phyloP scores from a whole-genome alignment of 371 early-diverging fungal genomes.

The Rhizomucor miehei region DNA sequence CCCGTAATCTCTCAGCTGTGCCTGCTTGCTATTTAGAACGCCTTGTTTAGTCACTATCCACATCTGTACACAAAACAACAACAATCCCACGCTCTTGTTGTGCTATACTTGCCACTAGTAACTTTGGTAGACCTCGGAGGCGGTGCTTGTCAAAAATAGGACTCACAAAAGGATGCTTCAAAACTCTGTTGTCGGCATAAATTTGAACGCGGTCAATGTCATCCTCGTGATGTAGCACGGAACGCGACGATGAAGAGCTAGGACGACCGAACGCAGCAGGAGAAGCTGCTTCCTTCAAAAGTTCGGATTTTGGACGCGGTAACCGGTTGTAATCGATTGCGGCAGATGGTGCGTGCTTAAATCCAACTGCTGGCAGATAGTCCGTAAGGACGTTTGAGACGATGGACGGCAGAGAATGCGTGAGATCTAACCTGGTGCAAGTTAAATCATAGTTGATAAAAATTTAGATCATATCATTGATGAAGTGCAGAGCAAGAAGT shows the following conservation, averaged over 20 bases:
- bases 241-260: neutral
- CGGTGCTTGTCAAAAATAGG: constrained; percentile 43
- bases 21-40: constrained; percentile 52
- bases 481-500: constrained; percentile 1
- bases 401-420: constrained; percentile 67
- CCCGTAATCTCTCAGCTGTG: constrained; percentile 62
- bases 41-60: no score
- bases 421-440: constrained; percentile 46
- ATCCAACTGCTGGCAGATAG: constrained; percentile 59
- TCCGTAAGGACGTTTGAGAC: constrained; percentile 53
- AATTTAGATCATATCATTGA: neutral
- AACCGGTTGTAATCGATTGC: constrained; percentile 34
- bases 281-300: neutral
- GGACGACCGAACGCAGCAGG: no score
- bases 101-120: constrained; percentile 37
- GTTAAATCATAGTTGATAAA: neutral
- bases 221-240: constrained; percentile 15
- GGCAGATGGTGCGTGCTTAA: constrained; percentile 39
- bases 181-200: constrained; percentile 47
- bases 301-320: constrained; percentile 15
- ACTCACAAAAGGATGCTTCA: constrained; percentile 50
- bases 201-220: constrained; percentile 50
- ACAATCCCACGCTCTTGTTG: no score
- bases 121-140: constrained; percentile 39
- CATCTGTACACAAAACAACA: no score